These are phyloP conservation scores for Coniferiporia sulphurascens DNA, from an alignment of 1,284 basidiomycete species.

Conservation along the genomic window DNA sequence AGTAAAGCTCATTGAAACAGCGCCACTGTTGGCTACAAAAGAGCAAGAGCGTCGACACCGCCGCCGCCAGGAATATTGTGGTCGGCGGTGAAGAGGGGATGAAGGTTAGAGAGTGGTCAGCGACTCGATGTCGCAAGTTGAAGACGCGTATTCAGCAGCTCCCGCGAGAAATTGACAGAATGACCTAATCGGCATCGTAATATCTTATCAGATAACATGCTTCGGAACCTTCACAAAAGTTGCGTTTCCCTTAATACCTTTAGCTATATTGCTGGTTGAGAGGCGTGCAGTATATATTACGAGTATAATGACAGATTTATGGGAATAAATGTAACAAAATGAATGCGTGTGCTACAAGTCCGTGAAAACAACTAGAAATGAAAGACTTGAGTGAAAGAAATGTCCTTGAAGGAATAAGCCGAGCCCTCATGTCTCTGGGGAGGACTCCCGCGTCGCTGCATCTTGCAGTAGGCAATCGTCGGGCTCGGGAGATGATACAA, in stretches of 20 bases:
- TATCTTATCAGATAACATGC: constrained; percentile 6
- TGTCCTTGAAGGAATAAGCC: not conserved
- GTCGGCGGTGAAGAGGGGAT: too few relatives aligned
- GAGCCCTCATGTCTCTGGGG: not conserved
- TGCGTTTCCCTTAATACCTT: too few relatives aligned
- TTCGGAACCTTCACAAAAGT: too few relatives aligned
- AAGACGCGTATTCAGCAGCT: constrained; percentile 4
- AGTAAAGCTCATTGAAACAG: constrained; percentile 7
- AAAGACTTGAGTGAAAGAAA: not conserved
- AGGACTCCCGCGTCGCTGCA: not conserved
- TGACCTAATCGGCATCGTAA: not conserved
- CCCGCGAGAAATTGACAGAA: constrained; percentile 4
- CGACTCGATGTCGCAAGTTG: not conserved
- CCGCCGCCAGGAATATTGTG: not conserved
- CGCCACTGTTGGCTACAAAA: not conserved
- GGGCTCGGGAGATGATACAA: constrained; percentile 14
- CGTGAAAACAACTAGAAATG: not conserved
- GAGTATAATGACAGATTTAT: not conserved
- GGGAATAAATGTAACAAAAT: not conserved
- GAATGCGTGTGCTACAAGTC: not conserved
- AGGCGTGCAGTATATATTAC: not conserved
- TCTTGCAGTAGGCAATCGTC: constrained; percentile 5
- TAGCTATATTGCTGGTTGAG: not conserved
- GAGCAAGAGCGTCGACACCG: not conserved
- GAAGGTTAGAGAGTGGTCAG: too few relatives aligned